These are phyloP conservation scores for Kluyveromyces sp. DNA, from an alignment of 1,139 yeast species.

Conservation along the genomic window DNA sequence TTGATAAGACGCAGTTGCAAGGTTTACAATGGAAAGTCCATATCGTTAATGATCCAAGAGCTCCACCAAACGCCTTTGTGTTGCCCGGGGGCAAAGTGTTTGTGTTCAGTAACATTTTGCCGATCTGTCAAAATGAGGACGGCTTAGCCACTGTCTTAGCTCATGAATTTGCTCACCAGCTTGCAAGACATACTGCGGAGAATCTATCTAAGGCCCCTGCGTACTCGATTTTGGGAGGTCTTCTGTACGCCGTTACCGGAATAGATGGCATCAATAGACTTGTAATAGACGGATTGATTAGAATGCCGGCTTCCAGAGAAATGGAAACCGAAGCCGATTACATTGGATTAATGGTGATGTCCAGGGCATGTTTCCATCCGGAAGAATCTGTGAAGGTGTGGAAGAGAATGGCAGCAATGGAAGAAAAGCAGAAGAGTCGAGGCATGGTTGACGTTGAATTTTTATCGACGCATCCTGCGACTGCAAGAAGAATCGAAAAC, in stretches of 20 bases:
- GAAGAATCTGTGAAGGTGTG: slow-evolving; percentile 67
- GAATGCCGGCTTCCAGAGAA: slow-evolving; percentile 80
- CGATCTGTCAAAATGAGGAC: slow-evolving; percentile 73
- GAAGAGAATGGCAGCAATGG: slow-evolving; percentile 70
- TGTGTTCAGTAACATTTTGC: slow-evolving; percentile 72
- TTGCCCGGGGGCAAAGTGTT: slow-evolving; percentile 94
- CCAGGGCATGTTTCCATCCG: slow-evolving; percentile 80
- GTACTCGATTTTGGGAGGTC: slow-evolving; percentile 45
- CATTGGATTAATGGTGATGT: slow-evolving; percentile 87
- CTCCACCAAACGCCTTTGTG: slow-evolving; percentile 92
- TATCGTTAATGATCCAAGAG: slow-evolving; percentile 60
- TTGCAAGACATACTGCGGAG: slow-evolving; percentile 89
- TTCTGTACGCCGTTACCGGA: slow-evolving; percentile 48
- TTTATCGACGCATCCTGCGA: slow-evolving; percentile 88
- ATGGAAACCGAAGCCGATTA: slow-evolving; percentile 97
- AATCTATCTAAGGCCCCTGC: slow-evolving; percentile 59
- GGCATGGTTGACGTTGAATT: slow-evolving; percentile 44
- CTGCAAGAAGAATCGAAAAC: slow-evolving; percentile 59
- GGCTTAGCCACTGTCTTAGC: slow-evolving; percentile 91
- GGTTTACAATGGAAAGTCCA: slow-evolving; percentile 68
- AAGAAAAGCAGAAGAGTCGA: slow-evolving; percentile 35
- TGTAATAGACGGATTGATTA: slow-evolving; percentile 52
- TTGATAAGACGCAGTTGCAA: slow-evolving; percentile 27
- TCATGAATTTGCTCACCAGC: slow-evolving; percentile 89
- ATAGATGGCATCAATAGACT: slow-evolving; percentile 46